Evolutionary conservation across 2,329 filamentous ascomycete species (phyloP).

Genomic region (Rachicladosporium sp.): DNA sequence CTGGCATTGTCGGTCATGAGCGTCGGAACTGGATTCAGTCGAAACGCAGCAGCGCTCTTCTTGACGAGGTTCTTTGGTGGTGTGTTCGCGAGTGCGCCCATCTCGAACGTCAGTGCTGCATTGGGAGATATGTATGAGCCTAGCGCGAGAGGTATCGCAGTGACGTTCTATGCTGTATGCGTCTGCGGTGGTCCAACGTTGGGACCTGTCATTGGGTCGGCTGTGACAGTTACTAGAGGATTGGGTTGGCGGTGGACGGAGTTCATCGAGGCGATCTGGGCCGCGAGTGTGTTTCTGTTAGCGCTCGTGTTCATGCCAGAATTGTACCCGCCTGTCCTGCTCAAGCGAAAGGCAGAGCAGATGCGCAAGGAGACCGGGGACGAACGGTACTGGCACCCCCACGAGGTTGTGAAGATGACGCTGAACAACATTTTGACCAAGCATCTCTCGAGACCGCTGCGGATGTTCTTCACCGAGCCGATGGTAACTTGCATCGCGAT

Average conservation of each 20-base stretch:
- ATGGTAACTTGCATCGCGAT: constrained; percentile 31
- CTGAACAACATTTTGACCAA: constrained; percentile 29
- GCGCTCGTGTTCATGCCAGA: constrained; percentile 35
- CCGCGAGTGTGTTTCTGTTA: constrained; percentile 27
- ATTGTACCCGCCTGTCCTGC: constrained; percentile 41
- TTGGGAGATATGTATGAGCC: constrained; percentile 33
- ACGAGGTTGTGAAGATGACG: constrained; percentile 31
- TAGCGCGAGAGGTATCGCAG: constrained; percentile 27
- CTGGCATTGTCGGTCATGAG: constrained; percentile 33
- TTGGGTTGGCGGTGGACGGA: constrained; percentile 19
- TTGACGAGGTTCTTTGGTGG: constrained; percentile 35
- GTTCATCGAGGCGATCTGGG: constrained; percentile 38
- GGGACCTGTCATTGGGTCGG: constrained; percentile 31
- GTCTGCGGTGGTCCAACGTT: constrained; percentile 28
- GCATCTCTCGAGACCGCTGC: constrained; percentile 29
- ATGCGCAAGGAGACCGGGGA: constrained; percentile 14
- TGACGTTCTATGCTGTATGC: constrained; percentile 28
- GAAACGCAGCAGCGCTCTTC: constrained; percentile 25
- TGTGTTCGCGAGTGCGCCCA: constrained; percentile 32
- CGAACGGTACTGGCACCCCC: constrained; percentile 30
- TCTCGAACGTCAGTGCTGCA: constrained; percentile 32
- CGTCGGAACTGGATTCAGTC: constrained; percentile 32
- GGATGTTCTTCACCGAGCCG: constrained; percentile 36
- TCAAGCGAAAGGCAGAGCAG: constrained; percentile 33
- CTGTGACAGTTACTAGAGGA: constrained; percentile 19